Percentiles rank a stretch among this genome's conserved stretches.
Conservation (phyloP, 805 yeast genomes). For the Saccharomycopsis sp. region DNA sequence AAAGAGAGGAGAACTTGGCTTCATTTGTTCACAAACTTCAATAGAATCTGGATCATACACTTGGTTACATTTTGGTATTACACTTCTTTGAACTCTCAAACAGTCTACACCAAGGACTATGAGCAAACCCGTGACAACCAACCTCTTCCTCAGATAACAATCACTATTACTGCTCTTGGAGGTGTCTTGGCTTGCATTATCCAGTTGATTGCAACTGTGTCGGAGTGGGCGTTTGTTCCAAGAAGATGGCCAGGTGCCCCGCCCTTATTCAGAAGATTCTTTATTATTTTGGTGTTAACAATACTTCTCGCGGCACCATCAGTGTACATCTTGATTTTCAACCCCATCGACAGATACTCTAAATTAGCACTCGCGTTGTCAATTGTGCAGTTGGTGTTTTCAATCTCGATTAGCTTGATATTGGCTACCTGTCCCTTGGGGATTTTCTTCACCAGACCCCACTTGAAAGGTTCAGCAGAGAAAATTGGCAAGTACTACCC, state of each 20-base stretch:
- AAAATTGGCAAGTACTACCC: slow-evolving; percentile 81
- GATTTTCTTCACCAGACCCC: slow-evolving; percentile 75
- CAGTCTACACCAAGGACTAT: slow-evolving; percentile 81
- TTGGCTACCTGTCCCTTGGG: slow-evolving; percentile 93
- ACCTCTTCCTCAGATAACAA: slow-evolving; percentile 79
- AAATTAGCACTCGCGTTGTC: slow-evolving; percentile 68
- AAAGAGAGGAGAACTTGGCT: slow-evolving; percentile 96
- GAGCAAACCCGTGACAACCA: slow-evolving; percentile 71
- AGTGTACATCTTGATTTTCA: slow-evolving; percentile 74
- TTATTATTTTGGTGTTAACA: slow-evolving; percentile 60
- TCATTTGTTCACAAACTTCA: slow-evolving; percentile 88
- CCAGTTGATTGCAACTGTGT: slow-evolving; percentile 78
- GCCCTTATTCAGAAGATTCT: slow-evolving; percentile 77
- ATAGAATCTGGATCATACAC: slow-evolving; percentile 97
- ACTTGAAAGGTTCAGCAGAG: too few species aligned
- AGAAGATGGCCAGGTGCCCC: slow-evolving; percentile 99
- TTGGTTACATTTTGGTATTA: slow-evolving; percentile 89
- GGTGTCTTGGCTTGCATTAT: slow-evolving; percentile 78
- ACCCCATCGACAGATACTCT: slow-evolving; percentile 56
- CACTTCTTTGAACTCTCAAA: slow-evolving; percentile 84
- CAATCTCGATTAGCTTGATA: slow-evolving; percentile 69
- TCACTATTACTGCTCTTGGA: slow-evolving; percentile 90
- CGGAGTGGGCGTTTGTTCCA: slow-evolving; percentile 94
- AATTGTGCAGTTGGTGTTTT: slow-evolving; percentile 81
- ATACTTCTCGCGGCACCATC: slow-evolving; percentile 75